Evolutionary conservation across 495 filamentous ascomycete genomes (phyloP).

Genomic region (Thozetella sp.): DNA sequence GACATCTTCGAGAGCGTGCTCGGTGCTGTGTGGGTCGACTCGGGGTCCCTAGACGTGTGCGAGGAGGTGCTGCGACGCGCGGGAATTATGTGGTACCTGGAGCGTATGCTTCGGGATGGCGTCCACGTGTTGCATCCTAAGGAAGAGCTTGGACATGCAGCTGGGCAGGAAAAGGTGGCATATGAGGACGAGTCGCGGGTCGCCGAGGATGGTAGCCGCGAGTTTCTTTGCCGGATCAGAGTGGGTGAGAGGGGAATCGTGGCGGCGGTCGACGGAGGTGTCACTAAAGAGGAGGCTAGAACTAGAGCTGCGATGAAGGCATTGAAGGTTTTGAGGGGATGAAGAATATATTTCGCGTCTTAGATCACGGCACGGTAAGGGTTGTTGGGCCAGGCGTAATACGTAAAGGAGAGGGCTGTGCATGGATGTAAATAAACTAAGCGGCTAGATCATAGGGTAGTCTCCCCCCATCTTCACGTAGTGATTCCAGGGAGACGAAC

Average conservation of each 20-base stretch:
- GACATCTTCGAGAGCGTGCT: conserved; percentile 83
- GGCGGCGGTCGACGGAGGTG: conserved; percentile 43
- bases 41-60: conserved; percentile 61
- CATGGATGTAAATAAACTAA: no score
- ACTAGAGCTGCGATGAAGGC: conserved; percentile 57
- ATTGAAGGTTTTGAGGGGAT: conserved; percentile 23
- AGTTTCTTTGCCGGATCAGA: conserved; percentile 48
- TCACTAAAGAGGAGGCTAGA: conserved; percentile 55
- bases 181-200: conserved; percentile 38
- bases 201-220: conserved; percentile 13
- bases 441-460: no score
- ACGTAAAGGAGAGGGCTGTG: no score
- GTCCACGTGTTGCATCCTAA: conserved; percentile 76
- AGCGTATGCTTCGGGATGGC: conserved; percentile 56
- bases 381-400: no score
- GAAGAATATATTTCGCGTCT: no score
- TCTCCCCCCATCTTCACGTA: no score
- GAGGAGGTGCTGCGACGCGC: conserved; percentile 58
- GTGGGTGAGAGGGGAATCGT: conserved; percentile 49
- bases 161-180: conserved; percentile 48
- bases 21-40: conserved; percentile 87
- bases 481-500: no score
- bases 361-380: no score
- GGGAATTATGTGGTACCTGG: conserved; percentile 66
- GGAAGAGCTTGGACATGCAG: conserved; percentile 64